A percentile compares a stretch with the other conserved stretches of the same genome.
Evolutionary conservation across 176 grass and related monocot genomes (phyloP).

Genomic region (Pharus latifolius): DNA sequence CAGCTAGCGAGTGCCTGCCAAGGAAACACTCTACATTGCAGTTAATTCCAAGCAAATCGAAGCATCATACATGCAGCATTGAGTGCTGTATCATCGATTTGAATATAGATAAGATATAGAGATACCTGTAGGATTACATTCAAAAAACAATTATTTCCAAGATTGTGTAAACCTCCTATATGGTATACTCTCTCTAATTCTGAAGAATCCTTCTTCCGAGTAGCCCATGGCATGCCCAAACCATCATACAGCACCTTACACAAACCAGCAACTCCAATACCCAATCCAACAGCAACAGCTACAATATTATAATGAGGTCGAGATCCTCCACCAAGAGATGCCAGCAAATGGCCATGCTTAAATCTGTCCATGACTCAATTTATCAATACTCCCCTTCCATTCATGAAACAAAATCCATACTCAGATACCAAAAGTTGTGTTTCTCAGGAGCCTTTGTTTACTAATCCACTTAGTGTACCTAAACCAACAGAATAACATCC

Average conservation of each 20-base stretch:
- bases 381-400: neutral
- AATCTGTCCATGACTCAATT: slow-evolving; percentile 26
- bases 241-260: slow-evolving; percentile 33
- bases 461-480: neutral
- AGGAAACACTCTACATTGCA: slow-evolving; percentile 8
- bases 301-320: slow-evolving; percentile 24
- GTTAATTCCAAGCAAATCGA: neutral
- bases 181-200: slow-evolving; percentile 31
- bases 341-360: slow-evolving; percentile 20
- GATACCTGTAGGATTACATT: slow-evolving; percentile 91
- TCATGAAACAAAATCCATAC: neutral
- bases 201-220: slow-evolving; percentile 18
- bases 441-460: neutral
- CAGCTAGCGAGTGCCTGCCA: slow-evolving; percentile 82
- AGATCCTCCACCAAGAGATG: neutral
- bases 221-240: slow-evolving; percentile 17
- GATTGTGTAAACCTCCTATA: slow-evolving; percentile 65
- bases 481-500: neutral
- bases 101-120: neutral
- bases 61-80: neutral
- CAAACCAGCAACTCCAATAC: slow-evolving; percentile 55
- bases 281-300: slow-evolving; percentile 41
- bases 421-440: neutral
- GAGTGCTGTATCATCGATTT: neutral
- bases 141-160: slow-evolving; percentile 98